Conservation (phyloP, 495 filamentous ascomycete genomes). For the Terfezia boudieri region DNA sequence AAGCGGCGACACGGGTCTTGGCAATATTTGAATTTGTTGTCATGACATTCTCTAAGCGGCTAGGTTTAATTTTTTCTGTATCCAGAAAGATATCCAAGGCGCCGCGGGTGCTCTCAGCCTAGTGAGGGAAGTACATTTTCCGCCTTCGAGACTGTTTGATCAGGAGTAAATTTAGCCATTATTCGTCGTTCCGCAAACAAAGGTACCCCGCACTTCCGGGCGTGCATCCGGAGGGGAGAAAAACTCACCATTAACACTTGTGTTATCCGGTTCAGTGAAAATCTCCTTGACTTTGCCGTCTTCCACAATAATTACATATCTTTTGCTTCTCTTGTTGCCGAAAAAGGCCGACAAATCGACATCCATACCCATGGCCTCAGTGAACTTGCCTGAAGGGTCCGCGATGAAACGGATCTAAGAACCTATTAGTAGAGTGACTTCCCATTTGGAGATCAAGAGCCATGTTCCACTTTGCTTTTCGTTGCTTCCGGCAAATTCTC, state of each 20-base stretch:
- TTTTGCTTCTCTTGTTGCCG: constrained; percentile 64
- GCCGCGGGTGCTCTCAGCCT: background rate
- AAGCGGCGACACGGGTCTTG: too few species aligned
- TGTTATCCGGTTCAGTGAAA: constrained; percentile 82
- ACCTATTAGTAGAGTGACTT: background rate
- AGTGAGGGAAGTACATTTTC: background rate
- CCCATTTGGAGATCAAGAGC: background rate
- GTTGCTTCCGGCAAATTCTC: background rate
- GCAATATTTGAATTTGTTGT: too few species aligned
- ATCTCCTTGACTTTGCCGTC: constrained; percentile 54
- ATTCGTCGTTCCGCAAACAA: too few species aligned
- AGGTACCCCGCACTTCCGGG: background rate
- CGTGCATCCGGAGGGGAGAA: background rate
- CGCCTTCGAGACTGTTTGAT: background rate
- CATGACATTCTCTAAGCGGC: too few species aligned
- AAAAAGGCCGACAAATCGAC: constrained; percentile 74
- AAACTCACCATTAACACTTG: constrained; percentile 54
- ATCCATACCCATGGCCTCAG: constrained; percentile 56
- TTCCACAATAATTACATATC: constrained; percentile 63
- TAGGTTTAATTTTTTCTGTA: too few species aligned
- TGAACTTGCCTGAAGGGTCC: constrained; percentile 67
- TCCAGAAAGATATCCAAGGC: too few species aligned
- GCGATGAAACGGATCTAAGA: constrained; percentile 56
- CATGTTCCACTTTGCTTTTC: background rate
- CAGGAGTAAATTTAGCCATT: background rate